phyloP scores from a whole-genome alignment of 257 asterid genomes.

The Fraxinus anomala region DNA sequence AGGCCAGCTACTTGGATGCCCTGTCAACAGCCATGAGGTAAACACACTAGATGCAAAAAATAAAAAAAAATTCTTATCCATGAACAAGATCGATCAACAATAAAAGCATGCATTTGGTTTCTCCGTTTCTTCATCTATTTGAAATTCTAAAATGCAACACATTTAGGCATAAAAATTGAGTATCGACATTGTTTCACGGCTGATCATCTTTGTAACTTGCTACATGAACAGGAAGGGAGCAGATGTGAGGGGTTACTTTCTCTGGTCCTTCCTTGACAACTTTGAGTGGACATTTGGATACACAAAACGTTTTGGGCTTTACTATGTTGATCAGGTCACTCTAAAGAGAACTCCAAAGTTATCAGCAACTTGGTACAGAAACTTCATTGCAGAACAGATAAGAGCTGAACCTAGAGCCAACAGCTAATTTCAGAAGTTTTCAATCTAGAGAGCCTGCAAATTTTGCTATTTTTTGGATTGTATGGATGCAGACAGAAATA shows the following conservation, averaged over 20 bases:
- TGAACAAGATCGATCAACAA: no score
- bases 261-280: conserved; percentile 73
- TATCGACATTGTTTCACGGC: not conserved
- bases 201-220: not conserved
- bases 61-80: no score
- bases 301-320: conserved; percentile 56
- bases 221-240: conserved; percentile 56
- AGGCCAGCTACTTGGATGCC: conserved; percentile 43
- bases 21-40: conserved; percentile 54
- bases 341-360: conserved; percentile 46
- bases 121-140: not conserved
- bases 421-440: not conserved
- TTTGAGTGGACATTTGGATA: conserved; percentile 73
- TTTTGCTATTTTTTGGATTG: not conserved
- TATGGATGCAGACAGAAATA: not conserved
- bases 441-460: not conserved
- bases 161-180: not conserved
- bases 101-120: not conserved
- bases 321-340: conserved; percentile 43
- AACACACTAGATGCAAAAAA: not conserved
- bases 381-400: conserved; percentile 29
- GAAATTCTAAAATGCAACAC: not conserved
- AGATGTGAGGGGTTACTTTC: conserved; percentile 68
- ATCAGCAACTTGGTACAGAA: conserved; percentile 48
- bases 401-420: not conserved